Percentiles rank a stretch among this genome's conserved stretches.
These are phyloP conservation scores for Mycena floridula DNA, from an alignment of 768 basidiomycete species.

Conservation along the genomic window DNA sequence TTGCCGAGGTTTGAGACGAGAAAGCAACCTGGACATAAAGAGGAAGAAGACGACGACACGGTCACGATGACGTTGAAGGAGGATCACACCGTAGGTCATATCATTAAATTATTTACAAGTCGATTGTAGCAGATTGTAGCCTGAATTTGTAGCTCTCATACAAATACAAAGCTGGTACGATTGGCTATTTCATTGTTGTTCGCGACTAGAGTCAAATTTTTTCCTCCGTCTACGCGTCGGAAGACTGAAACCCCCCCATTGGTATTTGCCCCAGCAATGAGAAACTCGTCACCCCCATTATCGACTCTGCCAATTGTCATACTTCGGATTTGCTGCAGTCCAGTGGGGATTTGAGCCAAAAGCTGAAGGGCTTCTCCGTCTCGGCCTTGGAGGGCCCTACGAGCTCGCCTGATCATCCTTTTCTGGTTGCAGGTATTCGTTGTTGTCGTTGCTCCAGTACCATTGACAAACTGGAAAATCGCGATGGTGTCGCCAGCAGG, in stretches of 20 bases:
- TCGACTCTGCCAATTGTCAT: conserved; percentile 42
- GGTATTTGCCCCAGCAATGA: conserved; percentile 32
- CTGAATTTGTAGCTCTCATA: conserved; percentile 3
- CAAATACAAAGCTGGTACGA: conserved; percentile 34
- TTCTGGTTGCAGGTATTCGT: conserved; percentile 2
- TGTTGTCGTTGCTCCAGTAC: conserved; percentile 6
- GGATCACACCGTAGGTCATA: too few species aligned
- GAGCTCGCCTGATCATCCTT: conserved; percentile 12
- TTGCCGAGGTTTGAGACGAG: too few species aligned
- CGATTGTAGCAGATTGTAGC: neutral
- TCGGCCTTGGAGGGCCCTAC: neutral
- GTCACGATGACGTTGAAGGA: too few species aligned
- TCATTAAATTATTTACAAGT: neutral
- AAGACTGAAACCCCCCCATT: conserved; percentile 35
- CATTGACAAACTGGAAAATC: conserved; percentile 38
- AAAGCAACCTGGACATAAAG: too few species aligned
- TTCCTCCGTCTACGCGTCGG: conserved; percentile 36
- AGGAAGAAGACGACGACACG: too few species aligned
- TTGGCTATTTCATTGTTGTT: conserved; percentile 31
- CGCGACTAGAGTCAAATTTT: conserved; percentile 31
- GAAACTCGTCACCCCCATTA: conserved; percentile 27
- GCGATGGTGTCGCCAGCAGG: conserved; percentile 51
- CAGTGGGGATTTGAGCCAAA: conserved; percentile 46
- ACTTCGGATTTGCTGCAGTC: conserved; percentile 48
- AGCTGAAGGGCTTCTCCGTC: conserved; percentile 27